A percentile compares a stretch with the other conserved stretches of the same genome.
Evolutionary conservation across 129 eudicot species (phyloP).

Genomic region (Cynara cardunculus): DNA sequence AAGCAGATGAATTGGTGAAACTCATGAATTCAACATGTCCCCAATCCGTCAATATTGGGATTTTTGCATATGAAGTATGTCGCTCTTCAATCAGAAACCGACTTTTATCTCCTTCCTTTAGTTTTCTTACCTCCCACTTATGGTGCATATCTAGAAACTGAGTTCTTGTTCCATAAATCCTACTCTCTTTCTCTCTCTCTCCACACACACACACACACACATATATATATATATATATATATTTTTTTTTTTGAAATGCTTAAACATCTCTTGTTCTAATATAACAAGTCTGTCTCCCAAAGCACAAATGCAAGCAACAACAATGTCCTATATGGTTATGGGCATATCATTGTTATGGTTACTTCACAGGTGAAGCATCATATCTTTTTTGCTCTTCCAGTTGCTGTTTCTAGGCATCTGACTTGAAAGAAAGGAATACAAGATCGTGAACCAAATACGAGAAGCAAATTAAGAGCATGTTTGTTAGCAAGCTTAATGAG

Average conservation of each 20-base stretch:
- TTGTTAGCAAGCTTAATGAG: too few species aligned
- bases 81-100: constrained; percentile 9
- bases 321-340: constrained; percentile 50
- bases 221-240: too few species aligned
- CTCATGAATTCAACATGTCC: constrained; percentile 58
- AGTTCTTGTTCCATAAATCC: too few species aligned
- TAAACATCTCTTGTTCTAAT: not conserved
- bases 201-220: not conserved
- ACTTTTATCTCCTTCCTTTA: not conserved
- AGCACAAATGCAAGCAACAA: constrained; percentile 42
- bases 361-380: constrained; percentile 69
- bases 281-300: constrained; percentile 20
- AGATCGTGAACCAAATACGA: not conserved
- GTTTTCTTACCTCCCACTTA: not conserved
- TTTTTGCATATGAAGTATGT: constrained; percentile 74
- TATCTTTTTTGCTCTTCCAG: constrained; percentile 3
- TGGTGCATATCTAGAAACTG: not conserved
- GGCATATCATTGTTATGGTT: constrained; percentile 65
- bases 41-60: constrained; percentile 53
- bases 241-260: too few species aligned
- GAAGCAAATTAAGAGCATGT: not conserved
- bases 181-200: too few species aligned
- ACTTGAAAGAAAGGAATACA: not conserved
- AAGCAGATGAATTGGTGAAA: constrained; percentile 50
- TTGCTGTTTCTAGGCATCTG: not conserved